phyloP scores from a whole-genome alignment of 345 rosid genomes.

The Citrus inodora region DNA sequence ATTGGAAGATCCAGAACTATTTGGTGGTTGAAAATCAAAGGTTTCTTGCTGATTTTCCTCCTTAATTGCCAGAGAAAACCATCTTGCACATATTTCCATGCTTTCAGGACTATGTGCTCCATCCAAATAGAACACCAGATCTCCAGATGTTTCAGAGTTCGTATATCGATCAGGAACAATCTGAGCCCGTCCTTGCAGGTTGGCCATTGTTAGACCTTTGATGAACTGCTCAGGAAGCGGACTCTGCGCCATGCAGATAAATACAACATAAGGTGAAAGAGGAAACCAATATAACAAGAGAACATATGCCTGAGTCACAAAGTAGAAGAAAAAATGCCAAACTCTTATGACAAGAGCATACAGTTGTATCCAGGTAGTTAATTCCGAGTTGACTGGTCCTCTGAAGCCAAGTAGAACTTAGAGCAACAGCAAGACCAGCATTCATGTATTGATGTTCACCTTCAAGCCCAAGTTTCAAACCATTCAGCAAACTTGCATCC shows the following conservation, averaged over 20 bases:
- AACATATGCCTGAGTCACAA: not conserved
- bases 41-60: conserved; percentile 38
- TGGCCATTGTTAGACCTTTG: conserved; percentile 75
- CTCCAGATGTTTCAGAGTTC: conserved; percentile 44
- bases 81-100: conserved; percentile 78
- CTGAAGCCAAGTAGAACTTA: conserved; percentile 27
- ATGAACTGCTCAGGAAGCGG: conserved; percentile 76
- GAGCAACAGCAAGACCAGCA: conserved; percentile 42
- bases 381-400: conserved; percentile 62
- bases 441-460: conserved; percentile 92
- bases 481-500: conserved; percentile 55
- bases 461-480: conserved; percentile 77
- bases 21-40: conserved; percentile 31
- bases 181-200: conserved; percentile 96
- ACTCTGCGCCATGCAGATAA: conserved; percentile 42
- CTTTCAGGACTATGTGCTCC: conserved; percentile 98
- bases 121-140: conserved; percentile 84
- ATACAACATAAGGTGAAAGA: not conserved
- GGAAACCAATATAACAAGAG: conserved; percentile 5
- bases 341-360: conserved; percentile 21
- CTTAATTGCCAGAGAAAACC: conserved; percentile 75
- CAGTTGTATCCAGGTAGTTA: conserved; percentile 44
- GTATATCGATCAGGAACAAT: conserved; percentile 58
- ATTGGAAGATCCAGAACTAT: conserved; percentile 31
- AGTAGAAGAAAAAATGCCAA: not conserved